Conservation (phyloP, 148 eudicot genomes). For the Chenopodium quinoa region DNA sequence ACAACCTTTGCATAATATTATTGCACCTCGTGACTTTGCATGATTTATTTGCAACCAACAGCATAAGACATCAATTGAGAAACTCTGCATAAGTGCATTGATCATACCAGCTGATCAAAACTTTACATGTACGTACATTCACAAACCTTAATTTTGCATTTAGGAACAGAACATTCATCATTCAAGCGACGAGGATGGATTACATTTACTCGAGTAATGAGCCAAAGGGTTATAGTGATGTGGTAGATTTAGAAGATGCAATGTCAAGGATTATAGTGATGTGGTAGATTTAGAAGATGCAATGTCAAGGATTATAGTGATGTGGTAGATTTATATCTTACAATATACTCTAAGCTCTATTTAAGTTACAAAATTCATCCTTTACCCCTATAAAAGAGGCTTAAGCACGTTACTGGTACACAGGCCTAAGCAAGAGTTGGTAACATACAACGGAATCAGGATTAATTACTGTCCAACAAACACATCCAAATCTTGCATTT, state of each 20-base stretch:
- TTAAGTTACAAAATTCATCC: neutral
- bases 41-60: too few relatives aligned
- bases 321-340: neutral
- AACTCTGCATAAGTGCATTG: too few relatives aligned
- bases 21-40: too few relatives aligned
- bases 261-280: too few relatives aligned
- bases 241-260: neutral
- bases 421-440: neutral
- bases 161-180: too few relatives aligned
- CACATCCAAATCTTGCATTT: neutral
- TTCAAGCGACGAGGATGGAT: neutral
- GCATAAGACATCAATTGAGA: too few relatives aligned
- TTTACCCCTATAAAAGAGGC: neutral
- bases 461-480: neutral
- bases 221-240: neutral
- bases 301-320: too few relatives aligned
- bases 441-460: neutral
- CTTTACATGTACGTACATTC: too few relatives aligned
- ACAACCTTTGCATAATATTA: too few relatives aligned
- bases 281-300: neutral
- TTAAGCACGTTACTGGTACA: neutral
- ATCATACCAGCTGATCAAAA: too few relatives aligned
- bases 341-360: neutral
- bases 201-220: neutral
- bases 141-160: too few relatives aligned